These are phyloP conservation scores for Misopates orontium DNA, from an alignment of 257 asterid genomes.

Conservation along the genomic window DNA sequence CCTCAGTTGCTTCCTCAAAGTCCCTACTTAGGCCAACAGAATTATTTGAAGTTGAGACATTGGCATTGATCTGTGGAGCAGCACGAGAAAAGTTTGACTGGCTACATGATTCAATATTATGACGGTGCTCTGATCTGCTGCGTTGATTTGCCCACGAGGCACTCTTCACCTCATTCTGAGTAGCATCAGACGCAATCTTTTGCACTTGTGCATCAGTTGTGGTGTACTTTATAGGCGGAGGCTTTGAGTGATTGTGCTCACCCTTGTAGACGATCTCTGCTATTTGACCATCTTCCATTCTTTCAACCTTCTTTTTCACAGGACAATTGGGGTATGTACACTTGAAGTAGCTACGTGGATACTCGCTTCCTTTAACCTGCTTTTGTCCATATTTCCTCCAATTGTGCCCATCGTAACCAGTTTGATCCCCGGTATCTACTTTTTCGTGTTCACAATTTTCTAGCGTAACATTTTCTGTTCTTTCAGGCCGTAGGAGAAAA, in stretches of 20 bases:
- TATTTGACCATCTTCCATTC: slow-evolving; percentile 52
- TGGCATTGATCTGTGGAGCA: slow-evolving; percentile 25
- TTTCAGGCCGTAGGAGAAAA: slow-evolving; percentile 21
- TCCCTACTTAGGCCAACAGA: slow-evolving; percentile 40
- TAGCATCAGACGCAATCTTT: slow-evolving; percentile 21
- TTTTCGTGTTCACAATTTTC: slow-evolving; percentile 41
- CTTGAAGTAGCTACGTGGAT: slow-evolving; percentile 83
- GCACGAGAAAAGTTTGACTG: slow-evolving; percentile 30
- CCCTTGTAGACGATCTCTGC: slow-evolving; percentile 79
- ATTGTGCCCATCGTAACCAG: slow-evolving; percentile 67
- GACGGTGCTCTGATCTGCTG: slow-evolving; percentile 28
- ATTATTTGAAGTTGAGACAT: slow-evolving; percentile 37
- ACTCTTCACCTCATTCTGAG: slow-evolving; percentile 30
- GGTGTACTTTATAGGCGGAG: slow-evolving; percentile 41
- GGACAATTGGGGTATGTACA: slow-evolving; percentile 83
- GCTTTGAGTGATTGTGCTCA: slow-evolving; percentile 72
- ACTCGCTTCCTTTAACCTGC: slow-evolving; percentile 83
- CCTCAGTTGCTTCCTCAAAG: slow-evolving; percentile 43
- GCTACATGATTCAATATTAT: slow-evolving; percentile 34
- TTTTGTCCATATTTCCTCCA: slow-evolving; percentile 98
- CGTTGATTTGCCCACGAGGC: slow-evolving; percentile 27
- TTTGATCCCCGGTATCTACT: slow-evolving; percentile 37
- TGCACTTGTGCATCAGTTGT: slow-evolving; percentile 37
- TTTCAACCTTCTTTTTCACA: slow-evolving; percentile 77
- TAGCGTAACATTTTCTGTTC: slow-evolving; percentile 20